phyloP scores from a whole-genome alignment of 495 filamentous ascomycete species.

The Evansstolkia leycettana region DNA sequence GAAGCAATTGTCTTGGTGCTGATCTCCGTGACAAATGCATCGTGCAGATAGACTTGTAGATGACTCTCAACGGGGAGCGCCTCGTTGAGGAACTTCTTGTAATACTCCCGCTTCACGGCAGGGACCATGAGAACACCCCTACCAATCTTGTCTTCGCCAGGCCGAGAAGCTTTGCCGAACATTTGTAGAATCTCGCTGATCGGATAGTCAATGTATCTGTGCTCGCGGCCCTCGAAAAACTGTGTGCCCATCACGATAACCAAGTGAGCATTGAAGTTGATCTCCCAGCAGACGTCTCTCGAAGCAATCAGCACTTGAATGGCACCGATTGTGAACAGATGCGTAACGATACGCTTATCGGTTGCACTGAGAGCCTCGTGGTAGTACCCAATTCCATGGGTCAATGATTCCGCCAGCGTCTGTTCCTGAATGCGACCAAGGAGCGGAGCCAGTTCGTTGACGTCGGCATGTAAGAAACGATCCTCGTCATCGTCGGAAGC shows the following conservation, averaged over 20 bases:
- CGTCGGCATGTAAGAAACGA: slow-evolving; percentile 73
- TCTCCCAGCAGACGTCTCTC: slow-evolving; percentile 92
- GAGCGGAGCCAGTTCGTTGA: slow-evolving; percentile 69
- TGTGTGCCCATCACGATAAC: slow-evolving; percentile 98
- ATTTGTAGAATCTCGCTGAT: slow-evolving; percentile 98
- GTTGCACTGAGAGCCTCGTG: slow-evolving; percentile 82
- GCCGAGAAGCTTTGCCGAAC: slow-evolving; percentile 85
- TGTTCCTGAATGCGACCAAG: slow-evolving; percentile 72
- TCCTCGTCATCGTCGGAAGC: slow-evolving; percentile 87
- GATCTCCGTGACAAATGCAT: slow-evolving; percentile 94
- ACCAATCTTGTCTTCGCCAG: slow-evolving; percentile 65
- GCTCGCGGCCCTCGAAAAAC: slow-evolving; percentile 92
- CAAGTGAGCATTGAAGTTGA: slow-evolving; percentile 75
- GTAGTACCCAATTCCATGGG: slow-evolving; percentile 93
- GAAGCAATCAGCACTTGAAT: slow-evolving; percentile 91
- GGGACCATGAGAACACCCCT: slow-evolving; percentile 92
- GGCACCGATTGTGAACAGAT: slow-evolving; percentile 81
- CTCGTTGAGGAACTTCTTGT: slow-evolving; percentile 97
- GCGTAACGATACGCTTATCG: slow-evolving; percentile 87
- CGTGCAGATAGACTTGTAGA: slow-evolving; percentile 78
- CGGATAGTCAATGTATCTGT: slow-evolving; percentile 95
- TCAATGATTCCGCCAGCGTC: slow-evolving; percentile 79
- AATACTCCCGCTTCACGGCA: slow-evolving; percentile 88
- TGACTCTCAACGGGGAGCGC: slow-evolving; percentile 93
- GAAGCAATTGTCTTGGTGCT: slow-evolving; percentile 88